These are phyloP conservation scores for Blastobotrys arbuscula DNA, from an alignment of 1,139 yeast genomes.

Conservation along the genomic window DNA sequence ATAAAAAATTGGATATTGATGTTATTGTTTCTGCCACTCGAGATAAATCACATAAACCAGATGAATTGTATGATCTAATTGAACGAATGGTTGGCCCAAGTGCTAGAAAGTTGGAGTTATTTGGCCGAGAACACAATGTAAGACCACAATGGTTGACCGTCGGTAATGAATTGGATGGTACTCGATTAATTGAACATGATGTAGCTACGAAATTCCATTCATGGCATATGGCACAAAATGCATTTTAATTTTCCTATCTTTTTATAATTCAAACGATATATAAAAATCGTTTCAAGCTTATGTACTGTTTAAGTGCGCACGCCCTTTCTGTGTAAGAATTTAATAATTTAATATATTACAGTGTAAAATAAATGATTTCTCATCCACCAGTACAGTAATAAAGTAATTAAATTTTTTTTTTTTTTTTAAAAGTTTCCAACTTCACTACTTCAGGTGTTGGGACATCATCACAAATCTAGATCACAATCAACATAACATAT, in stretches of 20 bases:
- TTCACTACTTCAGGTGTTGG: neutral
- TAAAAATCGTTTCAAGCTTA: no score
- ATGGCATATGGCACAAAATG: constrained; percentile 13
- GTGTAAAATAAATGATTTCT: no score
- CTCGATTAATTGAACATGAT: constrained; percentile 54
- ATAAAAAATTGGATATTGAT: constrained; percentile 62
- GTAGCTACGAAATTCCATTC: constrained; percentile 31
- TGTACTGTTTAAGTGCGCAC: no score
- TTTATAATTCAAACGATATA: no score
- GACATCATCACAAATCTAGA: no score
- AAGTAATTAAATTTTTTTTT: neutral
- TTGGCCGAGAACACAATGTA: constrained; percentile 80
- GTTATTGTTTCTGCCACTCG: constrained; percentile 76
- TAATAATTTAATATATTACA: no score
- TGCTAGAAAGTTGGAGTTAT: constrained; percentile 76
- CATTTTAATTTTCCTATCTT: neutral
- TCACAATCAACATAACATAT: no score
- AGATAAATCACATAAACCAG: constrained; percentile 88
- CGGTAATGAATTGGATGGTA: constrained; percentile 72
- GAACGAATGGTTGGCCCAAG: constrained; percentile 75
- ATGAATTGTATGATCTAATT: constrained; percentile 75
- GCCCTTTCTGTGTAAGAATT: no score
- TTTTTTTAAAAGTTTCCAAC: neutral
- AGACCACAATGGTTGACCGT: constrained; percentile 91
- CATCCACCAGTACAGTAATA: neutral